These are phyloP conservation scores for Megacollybia marginata DNA, from an alignment of 768 basidiomycete genomes.

Conservation along the genomic window DNA sequence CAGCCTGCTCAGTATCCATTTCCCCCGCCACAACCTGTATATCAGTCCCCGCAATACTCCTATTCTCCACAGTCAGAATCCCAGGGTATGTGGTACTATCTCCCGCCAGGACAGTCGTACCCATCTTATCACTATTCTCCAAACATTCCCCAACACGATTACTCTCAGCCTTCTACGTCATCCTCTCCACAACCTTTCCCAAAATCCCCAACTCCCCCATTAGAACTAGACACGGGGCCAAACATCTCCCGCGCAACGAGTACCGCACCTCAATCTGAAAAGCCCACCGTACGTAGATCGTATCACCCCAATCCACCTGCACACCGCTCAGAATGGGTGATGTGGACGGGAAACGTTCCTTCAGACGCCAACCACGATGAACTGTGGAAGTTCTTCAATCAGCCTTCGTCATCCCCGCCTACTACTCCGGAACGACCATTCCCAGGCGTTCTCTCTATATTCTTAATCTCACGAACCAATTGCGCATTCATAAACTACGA, in stretches of 20 bases:
- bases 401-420: slow-evolving; percentile 5
- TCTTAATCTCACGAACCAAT: slow-evolving; percentile 89
- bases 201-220: too few species aligned
- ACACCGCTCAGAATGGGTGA: slow-evolving; percentile 84
- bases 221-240: background rate
- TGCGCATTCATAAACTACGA: slow-evolving; percentile 93
- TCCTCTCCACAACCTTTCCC: too few species aligned
- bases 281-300: slow-evolving; percentile 34
- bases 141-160: too few species aligned
- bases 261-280: slow-evolving; percentile 10
- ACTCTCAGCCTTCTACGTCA: too few species aligned
- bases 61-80: too few species aligned
- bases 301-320: slow-evolving; percentile 70
- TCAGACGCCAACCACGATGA: slow-evolving; percentile 79
- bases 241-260: too few species aligned
- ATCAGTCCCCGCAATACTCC: too few species aligned
- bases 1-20: too few species aligned
- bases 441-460: slow-evolving; percentile 71
- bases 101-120: too few species aligned
- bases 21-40: too few species aligned
- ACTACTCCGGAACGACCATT: slow-evolving; percentile 6
- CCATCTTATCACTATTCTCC: too few species aligned
- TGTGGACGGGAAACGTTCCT: slow-evolving; percentile 95
- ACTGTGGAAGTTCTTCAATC: slow-evolving; percentile 77
- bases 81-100: too few species aligned